phyloP scores from a whole-genome alignment of 306 rosid species.

The Trichosanthes cucumerina region DNA sequence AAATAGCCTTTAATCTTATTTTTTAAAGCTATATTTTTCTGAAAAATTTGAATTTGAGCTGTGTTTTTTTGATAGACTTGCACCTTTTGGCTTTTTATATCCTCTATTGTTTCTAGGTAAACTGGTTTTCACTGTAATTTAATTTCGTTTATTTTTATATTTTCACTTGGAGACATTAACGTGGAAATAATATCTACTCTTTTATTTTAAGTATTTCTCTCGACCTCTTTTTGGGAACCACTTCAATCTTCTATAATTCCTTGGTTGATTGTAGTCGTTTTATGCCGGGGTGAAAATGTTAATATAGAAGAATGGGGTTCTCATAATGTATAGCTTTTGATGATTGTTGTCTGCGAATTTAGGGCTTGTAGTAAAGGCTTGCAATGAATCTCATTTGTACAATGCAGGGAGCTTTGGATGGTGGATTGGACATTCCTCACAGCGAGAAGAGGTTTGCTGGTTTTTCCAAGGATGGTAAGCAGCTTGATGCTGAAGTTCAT shows the following conservation, averaged over 20 bases:
- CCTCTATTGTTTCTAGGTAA: not conserved
- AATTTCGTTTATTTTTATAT: not conserved
- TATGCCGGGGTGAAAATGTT: not conserved
- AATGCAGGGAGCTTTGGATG: conserved; percentile 75
- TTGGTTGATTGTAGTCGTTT: too few species aligned
- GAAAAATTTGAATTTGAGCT: not conserved
- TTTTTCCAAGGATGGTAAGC: conserved; percentile 47
- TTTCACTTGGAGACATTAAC: not conserved
- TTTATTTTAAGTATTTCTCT: not conserved
- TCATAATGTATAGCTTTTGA: not conserved
- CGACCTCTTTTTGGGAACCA: not conserved
- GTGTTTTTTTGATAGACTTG: not conserved
- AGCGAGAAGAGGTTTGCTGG: conserved; percentile 93
- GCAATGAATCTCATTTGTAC: not conserved
- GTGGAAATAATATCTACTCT: not conserved
- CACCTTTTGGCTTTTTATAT: not conserved
- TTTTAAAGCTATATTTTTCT: not conserved
- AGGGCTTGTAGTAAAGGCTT: not conserved
- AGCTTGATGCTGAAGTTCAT: conserved; percentile 76
- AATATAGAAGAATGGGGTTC: not conserved
- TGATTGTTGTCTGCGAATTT: not conserved
- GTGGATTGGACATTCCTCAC: conserved; percentile 87
- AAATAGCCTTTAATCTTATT: not conserved
- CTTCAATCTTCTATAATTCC: not conserved
- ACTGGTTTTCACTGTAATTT: not conserved